Evolutionary conservation across 495 filamentous ascomycete species (phyloP), one percentile per base, ranked within the genome.

Genomic region (Neurospora cerealis): DNA sequence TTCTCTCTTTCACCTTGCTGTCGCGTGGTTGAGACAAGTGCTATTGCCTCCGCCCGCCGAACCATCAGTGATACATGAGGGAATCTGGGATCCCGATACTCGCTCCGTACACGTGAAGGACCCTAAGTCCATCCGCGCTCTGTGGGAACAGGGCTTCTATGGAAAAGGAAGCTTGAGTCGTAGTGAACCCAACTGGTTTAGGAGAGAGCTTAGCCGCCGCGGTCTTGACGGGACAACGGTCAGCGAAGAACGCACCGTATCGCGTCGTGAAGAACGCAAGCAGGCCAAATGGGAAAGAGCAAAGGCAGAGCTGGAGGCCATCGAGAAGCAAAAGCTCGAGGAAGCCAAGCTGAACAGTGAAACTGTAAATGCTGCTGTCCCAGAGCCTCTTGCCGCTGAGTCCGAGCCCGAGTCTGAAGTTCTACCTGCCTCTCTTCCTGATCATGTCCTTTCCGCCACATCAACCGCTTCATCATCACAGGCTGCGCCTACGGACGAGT

Each of bases 131-230:
- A 90, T 96, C 69, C 87, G 91, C 44, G 92, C 90, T 10, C 83
- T 99, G 37, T 99, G 96, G 96, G 92, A 97, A 80, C 91, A 93
- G 79, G 96, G 96, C 1, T 98, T 98, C 82, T 99, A 93, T 80
- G 96, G 96, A 60, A 98, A 97, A 82, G 96, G 96, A 69, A 93
- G 84, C 71, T 85, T 98, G 74, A 97, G 94, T 81, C 89, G 96
- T 76, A 97, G 93, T 82, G 95, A 98, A 80, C 96, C 95, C 4
- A 93, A 89, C 72, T 99, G 96, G 96, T 81, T 98, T 71, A 92
- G 91, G 70, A 86, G 93, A 70, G 93, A 97, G 79, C 92, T 92
- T 78, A 88, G 88, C 70, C 87, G 90, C 73, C 85, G 88, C 60
- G 93, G 93, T 5, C 81, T 88, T 38, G 88, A 87, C 66, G 79